Evolutionary conservation across 805 yeast genomes (phyloP), one percentile per base, ranked within the genome.

Genomic region (Candida fluviatilis): DNA sequence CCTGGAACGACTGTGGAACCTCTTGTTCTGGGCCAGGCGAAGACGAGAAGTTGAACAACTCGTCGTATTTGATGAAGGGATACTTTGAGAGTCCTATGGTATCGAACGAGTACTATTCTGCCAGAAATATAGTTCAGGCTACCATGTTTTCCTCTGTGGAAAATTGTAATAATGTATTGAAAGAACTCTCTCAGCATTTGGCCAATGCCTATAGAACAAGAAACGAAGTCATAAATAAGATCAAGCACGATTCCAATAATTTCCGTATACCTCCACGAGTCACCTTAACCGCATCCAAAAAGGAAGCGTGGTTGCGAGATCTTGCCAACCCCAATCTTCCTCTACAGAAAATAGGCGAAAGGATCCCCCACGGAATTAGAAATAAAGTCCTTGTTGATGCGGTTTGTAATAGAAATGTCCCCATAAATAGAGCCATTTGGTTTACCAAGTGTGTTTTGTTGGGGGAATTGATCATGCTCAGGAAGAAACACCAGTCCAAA

Each of bases 341-440:
- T 0, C 64, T 91, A 35, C 69, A 75, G 31, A 76, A 75, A 42
- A 73, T 90, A 3, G 75, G 93, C 2, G 71, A 85, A 38, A 85
- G 89, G 14, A 75, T 91, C 5, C 98, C 99, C 0, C 96, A 91
- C 56, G 97, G 97, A 0, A 76, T 90, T 16, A 69, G 90, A 46
- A 84, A 86, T 54, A 77, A 78, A 47, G 71, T 74, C 1, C 65
- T 91, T 14, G 55, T 91, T 3, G 96, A 89, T 45, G 85, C 82
- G 43, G 74, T 95, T 46, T 73, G 83, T 42, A 52, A 64, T 17
- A 80, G 82, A 51, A 63, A 65, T 24, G 80, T 91, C 0, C 96
- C 98, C 0, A 64, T 84, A 2, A 55, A 75, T n/a, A 67, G 97
- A 42, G 95, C 96, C 0, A 59, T 91, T 2, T 91, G 99, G 99